Conservation (phyloP, 202 grass and related monocot species). For the Setaria viridis region DNA sequence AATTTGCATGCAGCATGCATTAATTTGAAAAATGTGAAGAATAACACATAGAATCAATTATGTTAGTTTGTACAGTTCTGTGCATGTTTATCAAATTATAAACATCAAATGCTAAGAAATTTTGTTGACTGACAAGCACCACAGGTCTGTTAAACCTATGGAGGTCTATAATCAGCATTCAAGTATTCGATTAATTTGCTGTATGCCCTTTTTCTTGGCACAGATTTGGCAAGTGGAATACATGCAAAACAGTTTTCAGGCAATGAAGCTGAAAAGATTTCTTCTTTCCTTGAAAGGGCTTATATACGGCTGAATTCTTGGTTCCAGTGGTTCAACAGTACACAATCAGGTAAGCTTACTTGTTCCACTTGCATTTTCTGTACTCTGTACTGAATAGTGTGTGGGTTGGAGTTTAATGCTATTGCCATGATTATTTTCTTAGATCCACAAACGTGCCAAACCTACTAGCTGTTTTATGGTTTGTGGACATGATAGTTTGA, state of each 20-base stretch:
- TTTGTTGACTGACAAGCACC: constrained; percentile 15
- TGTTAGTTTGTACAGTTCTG: constrained; percentile 16
- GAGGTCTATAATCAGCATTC: neutral
- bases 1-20: neutral
- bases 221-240: constrained; percentile 84
- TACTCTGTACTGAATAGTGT: constrained; percentile 4
- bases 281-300: constrained; percentile 83
- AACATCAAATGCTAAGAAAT: constrained; percentile 5
- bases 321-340: constrained; percentile 97
- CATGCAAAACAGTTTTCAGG: constrained; percentile 66
- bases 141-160: constrained; percentile 12
- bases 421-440: constrained; percentile 14
- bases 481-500: neutral
- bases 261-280: constrained; percentile 75
- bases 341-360: constrained; percentile 76
- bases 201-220: constrained; percentile 8
- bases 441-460: constrained; percentile 8
- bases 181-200: constrained; percentile 14
- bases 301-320: constrained; percentile 82
- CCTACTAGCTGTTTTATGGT: constrained; percentile 4
- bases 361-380: constrained; percentile 26
- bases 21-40: constrained; percentile 33
- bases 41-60: constrained; percentile 24
- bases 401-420: constrained; percentile 31
- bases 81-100: constrained; percentile 38